Evolutionary conservation across 2,329 filamentous ascomycete species (phyloP), one percentile per base, ranked within the genome.

Genomic region (Tricladium varicosporioides): DNA sequence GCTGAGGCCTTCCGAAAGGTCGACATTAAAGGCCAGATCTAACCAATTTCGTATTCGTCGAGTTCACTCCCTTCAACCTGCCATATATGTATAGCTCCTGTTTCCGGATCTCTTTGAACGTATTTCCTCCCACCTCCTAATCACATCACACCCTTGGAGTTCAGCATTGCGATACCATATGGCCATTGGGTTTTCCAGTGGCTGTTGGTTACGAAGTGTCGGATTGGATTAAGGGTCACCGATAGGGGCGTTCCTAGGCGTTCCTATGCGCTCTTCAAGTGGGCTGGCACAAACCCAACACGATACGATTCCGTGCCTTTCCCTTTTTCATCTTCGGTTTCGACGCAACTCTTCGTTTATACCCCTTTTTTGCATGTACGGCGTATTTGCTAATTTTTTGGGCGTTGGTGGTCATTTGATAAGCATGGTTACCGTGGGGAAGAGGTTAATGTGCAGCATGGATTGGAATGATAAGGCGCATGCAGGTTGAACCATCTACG

Each of bases 11-110:
- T 96, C 75, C 83, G 85, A 70, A 87, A 86, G 71, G 88, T 97
- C 79, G 92, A 97, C 76, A 95, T 97, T 79, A 97, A 97, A 78
- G 92, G 93, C 70, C 93, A 97, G 76, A 96, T 97, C 71, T 94
- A 68, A 69, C 57, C 46, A 57, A 46, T 62, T 62, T 59, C 48
- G 48, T 60, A 15, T 50, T 33, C 42, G 51, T 57, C 58, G 54
- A 36, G 50, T 52, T 22, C 43, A 51, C 33, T 54, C 47, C 32
- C 46, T 56, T 42, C 51, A 53, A 27, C 54, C 36, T 62, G 15
- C 60, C 55, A 65, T 65, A 49, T 63, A 61, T 42, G 31, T 60
- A 48, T 58, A 58, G 62, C 54, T 58, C 52, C 48, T 27, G 22
- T 56, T 48, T 40, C 46, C 52, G 63, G 56, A 60, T 60, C 56